These are phyloP conservation scores for Chlorella ohadii DNA, from an alignment of 139 green algal genomes.

Conservation along the genomic window DNA sequence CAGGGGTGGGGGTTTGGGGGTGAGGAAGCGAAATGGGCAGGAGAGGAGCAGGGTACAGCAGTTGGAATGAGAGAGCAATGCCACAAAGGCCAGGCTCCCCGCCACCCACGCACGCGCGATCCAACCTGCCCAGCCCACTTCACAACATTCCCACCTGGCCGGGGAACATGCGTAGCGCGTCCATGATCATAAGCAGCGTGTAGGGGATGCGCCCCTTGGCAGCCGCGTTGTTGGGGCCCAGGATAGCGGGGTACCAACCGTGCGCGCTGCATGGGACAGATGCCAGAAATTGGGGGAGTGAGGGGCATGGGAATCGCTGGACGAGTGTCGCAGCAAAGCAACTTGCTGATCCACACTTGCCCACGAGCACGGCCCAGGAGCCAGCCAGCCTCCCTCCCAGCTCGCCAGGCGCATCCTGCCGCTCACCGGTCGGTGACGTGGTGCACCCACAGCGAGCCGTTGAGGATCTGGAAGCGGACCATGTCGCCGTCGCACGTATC, in stretches of 20 bases:
- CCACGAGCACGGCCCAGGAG: no score
- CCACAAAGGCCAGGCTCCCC: no score
- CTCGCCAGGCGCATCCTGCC: no score
- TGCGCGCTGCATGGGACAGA: neutral
- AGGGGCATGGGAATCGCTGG: no score
- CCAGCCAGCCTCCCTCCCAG: no score
- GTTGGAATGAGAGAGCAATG: no score
- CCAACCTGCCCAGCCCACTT: neutral
- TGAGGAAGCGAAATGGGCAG: no score
- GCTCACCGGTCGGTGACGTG: constrained; percentile 49
- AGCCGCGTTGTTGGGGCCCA: constrained; percentile 35
- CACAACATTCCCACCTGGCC: constrained; percentile 34
- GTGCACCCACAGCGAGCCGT: constrained; percentile 52
- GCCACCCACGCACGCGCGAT: no score
- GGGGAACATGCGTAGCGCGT: constrained; percentile 45
- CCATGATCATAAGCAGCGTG: constrained; percentile 47
- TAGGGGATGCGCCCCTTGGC: constrained; percentile 59
- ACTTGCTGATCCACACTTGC: no score
- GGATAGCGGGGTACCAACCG: constrained; percentile 45
- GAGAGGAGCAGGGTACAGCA: no score
- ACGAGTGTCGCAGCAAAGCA: no score
- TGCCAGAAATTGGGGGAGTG: no score
- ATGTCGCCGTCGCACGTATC: constrained; percentile 54
- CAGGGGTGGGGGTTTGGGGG: neutral
- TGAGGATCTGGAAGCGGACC: constrained; percentile 54